Evolutionary conservation across 169 alveolate species (phyloP).

Genomic region (Babesia bovis): DNA sequence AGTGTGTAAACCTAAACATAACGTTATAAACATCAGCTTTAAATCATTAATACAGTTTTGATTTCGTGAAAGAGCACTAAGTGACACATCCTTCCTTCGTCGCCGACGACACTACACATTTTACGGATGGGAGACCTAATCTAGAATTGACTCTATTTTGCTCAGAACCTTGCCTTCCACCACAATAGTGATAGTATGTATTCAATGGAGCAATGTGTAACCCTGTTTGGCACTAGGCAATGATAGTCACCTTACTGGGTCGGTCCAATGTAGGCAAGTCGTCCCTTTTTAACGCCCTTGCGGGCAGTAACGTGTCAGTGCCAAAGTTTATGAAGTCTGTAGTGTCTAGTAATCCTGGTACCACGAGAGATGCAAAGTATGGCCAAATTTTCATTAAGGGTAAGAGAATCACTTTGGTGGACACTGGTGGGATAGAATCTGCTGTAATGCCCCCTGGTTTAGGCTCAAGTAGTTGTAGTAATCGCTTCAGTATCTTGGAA

Average conservation of each 20-base stretch:
- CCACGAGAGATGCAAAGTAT: slow-evolving; percentile 70
- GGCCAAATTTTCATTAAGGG: slow-evolving; percentile 73
- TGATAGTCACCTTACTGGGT: slow-evolving; percentile 72
- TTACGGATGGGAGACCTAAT: no score
- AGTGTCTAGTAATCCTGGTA: slow-evolving; percentile 58
- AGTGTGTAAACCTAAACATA: no score
- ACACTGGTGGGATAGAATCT: slow-evolving; percentile 76
- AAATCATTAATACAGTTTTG: no score
- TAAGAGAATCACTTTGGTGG: slow-evolving; percentile 68
- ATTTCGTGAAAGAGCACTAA: no score
- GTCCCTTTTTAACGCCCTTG: slow-evolving; percentile 71
- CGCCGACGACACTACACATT: no score
- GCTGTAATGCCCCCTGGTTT: slow-evolving; percentile 14
- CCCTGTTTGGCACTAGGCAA: no score
- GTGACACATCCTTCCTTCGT: no score
- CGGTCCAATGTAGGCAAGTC: slow-evolving; percentile 81
- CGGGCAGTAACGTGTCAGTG: slow-evolving; percentile 32
- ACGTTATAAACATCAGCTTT: no score
- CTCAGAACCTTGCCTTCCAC: no score
- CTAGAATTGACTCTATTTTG: no score
- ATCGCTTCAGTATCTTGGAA: slow-evolving; percentile 16
- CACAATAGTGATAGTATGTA: no score
- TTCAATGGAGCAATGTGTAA: no score
- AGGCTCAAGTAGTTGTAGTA: background rate
- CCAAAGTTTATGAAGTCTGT: slow-evolving; percentile 49